A percentile compares a stretch with the other conserved stretches of the same genome.
phyloP scores from a whole-genome alignment of 257 asterid species.

The Solanum lycopersicoides region DNA sequence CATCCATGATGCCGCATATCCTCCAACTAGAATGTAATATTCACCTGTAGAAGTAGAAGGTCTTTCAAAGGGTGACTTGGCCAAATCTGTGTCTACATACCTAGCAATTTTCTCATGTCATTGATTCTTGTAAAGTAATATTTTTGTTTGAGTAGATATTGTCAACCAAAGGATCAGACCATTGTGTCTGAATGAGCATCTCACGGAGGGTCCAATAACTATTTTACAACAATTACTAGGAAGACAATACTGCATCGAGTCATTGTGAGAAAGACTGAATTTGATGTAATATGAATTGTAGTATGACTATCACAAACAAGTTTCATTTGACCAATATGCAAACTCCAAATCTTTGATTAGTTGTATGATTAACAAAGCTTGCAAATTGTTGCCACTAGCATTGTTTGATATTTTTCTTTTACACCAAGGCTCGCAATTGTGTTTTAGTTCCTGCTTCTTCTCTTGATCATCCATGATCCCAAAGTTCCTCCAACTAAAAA shows the following conservation, averaged over 20 bases:
- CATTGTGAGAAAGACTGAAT: not conserved
- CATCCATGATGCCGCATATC: not conserved
- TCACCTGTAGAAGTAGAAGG: not conserved
- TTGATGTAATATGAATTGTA: not conserved
- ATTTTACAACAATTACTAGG: not conserved
- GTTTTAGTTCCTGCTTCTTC: not conserved
- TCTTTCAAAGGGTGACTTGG: not conserved
- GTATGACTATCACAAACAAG: not conserved
- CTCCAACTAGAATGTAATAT: not conserved
- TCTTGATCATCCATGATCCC: not conserved
- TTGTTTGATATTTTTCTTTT: not conserved
- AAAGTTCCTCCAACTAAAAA: not conserved
- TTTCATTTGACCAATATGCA: not conserved
- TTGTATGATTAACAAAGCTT: not conserved
- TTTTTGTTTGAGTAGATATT: not conserved
- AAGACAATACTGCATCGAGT: not conserved
- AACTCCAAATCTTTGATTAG: not conserved
- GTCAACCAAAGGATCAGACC: not conserved
- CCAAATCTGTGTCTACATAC: not conserved
- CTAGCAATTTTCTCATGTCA: not conserved
- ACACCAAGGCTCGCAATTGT: not conserved
- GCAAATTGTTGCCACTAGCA: not conserved
- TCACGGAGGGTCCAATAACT: not conserved
- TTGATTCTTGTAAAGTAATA: not conserved
- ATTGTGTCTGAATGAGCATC: not conserved